A percentile compares a stretch with the other conserved stretches of the same genome.
Conservation (phyloP, 2,329 filamentous ascomycete genomes). For the Fusarium incarnatum region DNA sequence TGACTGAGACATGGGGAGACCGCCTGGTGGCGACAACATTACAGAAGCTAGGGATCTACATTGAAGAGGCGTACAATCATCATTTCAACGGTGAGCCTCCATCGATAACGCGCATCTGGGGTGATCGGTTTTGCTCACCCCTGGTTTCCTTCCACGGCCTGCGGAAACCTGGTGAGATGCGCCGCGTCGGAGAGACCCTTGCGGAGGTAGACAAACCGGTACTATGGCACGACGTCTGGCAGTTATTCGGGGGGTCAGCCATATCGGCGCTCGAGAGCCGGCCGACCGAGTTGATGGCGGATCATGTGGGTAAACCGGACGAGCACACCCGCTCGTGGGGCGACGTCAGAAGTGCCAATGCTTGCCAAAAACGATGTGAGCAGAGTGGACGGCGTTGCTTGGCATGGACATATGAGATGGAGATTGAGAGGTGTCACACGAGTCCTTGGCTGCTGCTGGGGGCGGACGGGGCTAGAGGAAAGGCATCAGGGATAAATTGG, state of each 20-base stretch:
- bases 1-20: slow-evolving; percentile 66
- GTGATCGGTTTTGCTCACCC: slow-evolving; percentile 65
- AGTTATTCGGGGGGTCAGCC: slow-evolving; percentile 58
- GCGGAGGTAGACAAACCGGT: slow-evolving; percentile 54
- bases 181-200: slow-evolving; percentile 57
- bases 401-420: slow-evolving; percentile 63
- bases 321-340: slow-evolving; percentile 55
- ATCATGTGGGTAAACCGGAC: slow-evolving; percentile 64
- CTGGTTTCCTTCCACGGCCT: slow-evolving; percentile 66
- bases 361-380: slow-evolving; percentile 59
- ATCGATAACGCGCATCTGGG: slow-evolving; percentile 59
- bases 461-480: slow-evolving; percentile 39
- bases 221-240: slow-evolving; percentile 64
- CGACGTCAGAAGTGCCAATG: slow-evolving; percentile 54
- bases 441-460: slow-evolving; percentile 65
- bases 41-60: slow-evolving; percentile 64
- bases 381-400: slow-evolving; percentile 56
- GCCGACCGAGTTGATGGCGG: slow-evolving; percentile 55
- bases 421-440: slow-evolving; percentile 55
- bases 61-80: slow-evolving; percentile 65
- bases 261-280: slow-evolving; percentile 53
- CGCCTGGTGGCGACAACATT: slow-evolving; percentile 65
- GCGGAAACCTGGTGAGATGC: slow-evolving; percentile 59
- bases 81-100: slow-evolving; percentile 69
- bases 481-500: slow-evolving; percentile 52